Evolutionary conservation across 2,329 filamentous ascomycete genomes (phyloP), one percentile per base, ranked within the genome.

Genomic region (Trichoderma sp.): DNA sequence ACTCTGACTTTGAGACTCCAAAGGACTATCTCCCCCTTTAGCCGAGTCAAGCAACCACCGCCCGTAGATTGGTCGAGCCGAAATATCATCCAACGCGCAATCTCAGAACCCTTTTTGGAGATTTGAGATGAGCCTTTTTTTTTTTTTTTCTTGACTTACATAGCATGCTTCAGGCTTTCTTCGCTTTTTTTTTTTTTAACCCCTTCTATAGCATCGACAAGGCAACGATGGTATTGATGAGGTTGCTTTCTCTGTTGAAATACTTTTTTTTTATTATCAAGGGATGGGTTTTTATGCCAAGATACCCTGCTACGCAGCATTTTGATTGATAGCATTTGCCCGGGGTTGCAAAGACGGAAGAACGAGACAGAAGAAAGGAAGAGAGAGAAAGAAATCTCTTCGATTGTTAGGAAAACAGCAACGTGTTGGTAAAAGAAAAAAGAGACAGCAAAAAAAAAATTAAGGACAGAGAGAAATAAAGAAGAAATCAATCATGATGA

Each of bases 21-120:
- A 84, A 84, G 76, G 87, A 90, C 75, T 90, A 84, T 73, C 86
- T 90, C 76, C 74, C 75, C 57, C 75, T 82, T 61, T 82, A 58
- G 56, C 29, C 65, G 48, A 67, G 63, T 65, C 63, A 45, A 56
- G 5, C 50, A 29, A 13, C n/a, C 50, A 54, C 32, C 9, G 22
- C 17, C 8, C 35, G 25, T 63, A 42, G 34, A 42, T 15, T 22
- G 35, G 50, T 32, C 48, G 25, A 65, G 37, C 37, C 63, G 37
- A 27, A 5, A 27, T 37, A 27, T 9, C 10, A 52, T 65, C 32
- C 50, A 42, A 22, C 27, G 53, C 50, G 27, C 35, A 64, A 13
- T 32, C 50, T 54, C 25, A 56, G 10, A 8, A 2, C n/a, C 19
- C 8, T 32, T 45, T 27, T 53, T 34, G 10, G 25, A 10, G 27